Percentiles rank a stretch among this genome's conserved stretches.
Conservation (phyloP, 2,329 filamentous ascomycete species). For the Metarhizium humberi region DNA sequence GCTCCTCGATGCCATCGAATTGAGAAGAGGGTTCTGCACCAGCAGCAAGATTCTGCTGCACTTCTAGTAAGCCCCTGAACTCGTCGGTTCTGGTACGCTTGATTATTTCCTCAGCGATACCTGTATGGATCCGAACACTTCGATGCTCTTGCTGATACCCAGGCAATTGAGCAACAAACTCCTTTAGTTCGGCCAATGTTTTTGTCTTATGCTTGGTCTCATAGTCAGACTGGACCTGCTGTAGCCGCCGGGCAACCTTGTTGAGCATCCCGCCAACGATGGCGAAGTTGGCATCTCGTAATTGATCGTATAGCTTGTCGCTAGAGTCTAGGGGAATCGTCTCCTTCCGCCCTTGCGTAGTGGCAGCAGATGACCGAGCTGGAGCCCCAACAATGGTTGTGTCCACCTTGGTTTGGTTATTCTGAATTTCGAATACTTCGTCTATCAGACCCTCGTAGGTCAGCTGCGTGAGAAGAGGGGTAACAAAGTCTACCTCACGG, state of each 20-base stretch:
- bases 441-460: conserved; percentile 96
- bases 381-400: conserved; percentile 77
- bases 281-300: conserved; percentile 90
- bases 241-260: conserved; percentile 78
- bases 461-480: conserved; percentile 82
- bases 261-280: conserved; percentile 85
- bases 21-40: conserved; percentile 83
- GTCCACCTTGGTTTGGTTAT: conserved; percentile 90
- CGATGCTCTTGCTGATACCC: conserved; percentile 89
- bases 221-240: conserved; percentile 75
- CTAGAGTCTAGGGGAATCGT: conserved; percentile 84
- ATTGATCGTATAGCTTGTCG: conserved; percentile 78
- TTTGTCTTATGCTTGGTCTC: conserved; percentile 84
- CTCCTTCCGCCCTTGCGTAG: conserved; percentile 60
- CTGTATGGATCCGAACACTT: conserved; percentile 84
- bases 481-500: conserved; percentile 88
- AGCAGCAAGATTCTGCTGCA: conserved; percentile 90
- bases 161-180: conserved; percentile 90
- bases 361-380: conserved; percentile 48
- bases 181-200: conserved; percentile 81
- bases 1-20: conserved; percentile 83
- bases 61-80: conserved; percentile 81
- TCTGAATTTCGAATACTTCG: conserved; percentile 82
- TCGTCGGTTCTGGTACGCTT: conserved; percentile 83
- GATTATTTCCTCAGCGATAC: conserved; percentile 89